phyloP scores from a whole-genome alignment of 768 basidiomycete species.

The Pholiota microspora region DNA sequence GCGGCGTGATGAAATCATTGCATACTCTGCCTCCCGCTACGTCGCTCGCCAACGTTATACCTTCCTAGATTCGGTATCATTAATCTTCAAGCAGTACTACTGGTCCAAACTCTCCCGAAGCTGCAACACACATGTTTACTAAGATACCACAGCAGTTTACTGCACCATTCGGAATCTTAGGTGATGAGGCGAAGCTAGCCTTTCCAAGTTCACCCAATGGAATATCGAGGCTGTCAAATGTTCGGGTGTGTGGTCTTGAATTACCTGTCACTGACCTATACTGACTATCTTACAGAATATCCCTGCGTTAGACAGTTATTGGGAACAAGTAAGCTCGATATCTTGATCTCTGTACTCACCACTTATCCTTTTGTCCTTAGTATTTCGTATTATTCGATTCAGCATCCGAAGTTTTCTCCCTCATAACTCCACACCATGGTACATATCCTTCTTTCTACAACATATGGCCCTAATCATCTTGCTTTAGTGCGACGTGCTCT shows the following conservation, averaged over 20 bases:
- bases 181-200: constrained; percentile 86
- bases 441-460: constrained; percentile 23
- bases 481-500: constrained; percentile 76
- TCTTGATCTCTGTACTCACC: not conserved
- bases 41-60: not conserved
- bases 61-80: not conserved
- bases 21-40: not conserved
- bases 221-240: constrained; percentile 69
- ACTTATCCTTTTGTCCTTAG: constrained; percentile 33
- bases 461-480: constrained; percentile 13
- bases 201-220: constrained; percentile 84
- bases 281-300: constrained; percentile 55
- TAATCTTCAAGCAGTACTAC: not conserved
- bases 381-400: constrained; percentile 87
- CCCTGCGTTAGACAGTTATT: constrained; percentile 72
- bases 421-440: constrained; percentile 86
- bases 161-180: constrained; percentile 74
- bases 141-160: constrained; percentile 71
- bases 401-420: constrained; percentile 86
- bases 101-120: not conserved
- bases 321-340: constrained; percentile 70
- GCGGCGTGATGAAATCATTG: too few relatives aligned
- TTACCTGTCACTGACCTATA: not conserved
- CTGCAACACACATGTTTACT: constrained; percentile 47
- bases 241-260: constrained; percentile 53